phyloP scores from a whole-genome alignment of 352 stramenopile species.

The Globisporangium iwayamae region DNA sequence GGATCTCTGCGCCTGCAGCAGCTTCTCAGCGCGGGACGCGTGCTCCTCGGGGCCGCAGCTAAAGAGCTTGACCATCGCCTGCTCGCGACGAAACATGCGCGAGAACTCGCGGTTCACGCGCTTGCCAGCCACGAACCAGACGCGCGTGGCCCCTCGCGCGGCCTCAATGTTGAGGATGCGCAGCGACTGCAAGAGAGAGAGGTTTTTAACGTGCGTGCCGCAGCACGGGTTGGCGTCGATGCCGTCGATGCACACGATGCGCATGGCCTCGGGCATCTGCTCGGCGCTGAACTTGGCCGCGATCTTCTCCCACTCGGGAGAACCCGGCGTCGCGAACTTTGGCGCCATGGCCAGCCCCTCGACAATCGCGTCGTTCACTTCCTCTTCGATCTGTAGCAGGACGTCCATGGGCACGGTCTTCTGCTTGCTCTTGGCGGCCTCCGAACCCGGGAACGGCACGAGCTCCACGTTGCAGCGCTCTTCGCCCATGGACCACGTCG shows the following conservation, averaged over 20 bases:
- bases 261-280: conserved; percentile 63
- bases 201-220: conserved; percentile 80
- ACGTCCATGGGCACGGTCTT: conserved; percentile 30
- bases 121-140: conserved; percentile 85
- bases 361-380: conserved; percentile 78
- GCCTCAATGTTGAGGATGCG: conserved; percentile 72
- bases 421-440: conserved; percentile 21
- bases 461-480: conserved; percentile 82
- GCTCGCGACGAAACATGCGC: conserved; percentile 73
- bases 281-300: conserved; percentile 53
- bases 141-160: conserved; percentile 53
- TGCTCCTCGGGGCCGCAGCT: conserved; percentile 69
- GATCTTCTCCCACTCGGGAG: conserved; percentile 52
- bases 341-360: conserved; percentile 50
- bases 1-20: conserved; percentile 58
- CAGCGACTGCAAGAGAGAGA: conserved; percentile 55
- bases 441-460: conserved; percentile 29
- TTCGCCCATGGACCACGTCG: conserved; percentile 71
- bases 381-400: conserved; percentile 55
- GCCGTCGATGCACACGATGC: conserved; percentile 80
- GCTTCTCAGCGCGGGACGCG: conserved; percentile 53
- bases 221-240: conserved; percentile 87
- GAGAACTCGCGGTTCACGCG: conserved; percentile 77
- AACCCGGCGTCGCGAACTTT: conserved; percentile 48
- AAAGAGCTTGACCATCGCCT: conserved; percentile 66